phyloP scores from a whole-genome alignment of 2,329 filamentous ascomycete species.

The Alternaria alternata region DNA sequence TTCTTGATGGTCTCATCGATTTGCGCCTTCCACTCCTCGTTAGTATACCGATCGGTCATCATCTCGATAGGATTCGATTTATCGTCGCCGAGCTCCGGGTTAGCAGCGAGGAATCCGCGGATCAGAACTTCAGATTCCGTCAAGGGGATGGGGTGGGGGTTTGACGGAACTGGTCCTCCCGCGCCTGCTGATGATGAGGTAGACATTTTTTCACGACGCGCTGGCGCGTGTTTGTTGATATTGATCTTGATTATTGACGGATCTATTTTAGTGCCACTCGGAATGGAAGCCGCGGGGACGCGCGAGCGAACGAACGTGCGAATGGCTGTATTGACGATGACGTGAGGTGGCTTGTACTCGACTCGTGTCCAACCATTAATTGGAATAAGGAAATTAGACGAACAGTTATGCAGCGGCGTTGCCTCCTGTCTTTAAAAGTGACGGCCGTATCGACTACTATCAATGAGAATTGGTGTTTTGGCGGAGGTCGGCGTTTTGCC shows the following conservation, averaged over 20 bases:
- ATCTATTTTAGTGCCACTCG: constrained; percentile 9
- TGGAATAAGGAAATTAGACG: constrained; percentile 5
- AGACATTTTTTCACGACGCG: constrained; percentile 18
- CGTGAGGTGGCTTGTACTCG: constrained; percentile 19
- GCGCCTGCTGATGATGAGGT: constrained; percentile 16
- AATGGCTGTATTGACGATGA: constrained; percentile 14
- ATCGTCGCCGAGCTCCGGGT: constrained; percentile 41
- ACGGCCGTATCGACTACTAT: neutral
- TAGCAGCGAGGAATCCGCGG: constrained; percentile 44
- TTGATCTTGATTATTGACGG: constrained; percentile 13
- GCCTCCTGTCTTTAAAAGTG: neutral
- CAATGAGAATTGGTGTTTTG: constrained; percentile 22
- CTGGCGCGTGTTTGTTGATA: constrained; percentile 5
- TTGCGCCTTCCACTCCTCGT: constrained; percentile 55
- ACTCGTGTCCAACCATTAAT: constrained; percentile 8
- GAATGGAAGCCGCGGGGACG: neutral
- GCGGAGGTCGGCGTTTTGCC: constrained; percentile 44
- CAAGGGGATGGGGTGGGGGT: constrained; percentile 35
- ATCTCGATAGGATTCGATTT: constrained; percentile 39
- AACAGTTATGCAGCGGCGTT: neutral
- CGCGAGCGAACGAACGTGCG: constrained; percentile 10
- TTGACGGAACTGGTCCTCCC: constrained; percentile 7
- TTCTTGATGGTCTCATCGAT: constrained; percentile 48
- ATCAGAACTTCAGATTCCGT: constrained; percentile 47
- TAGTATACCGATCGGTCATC: constrained; percentile 56